Evolutionary conservation across 1,284 basidiomycete genomes (phyloP), one percentile per base, ranked within the genome.

Genomic region (Ustilago nuda): DNA sequence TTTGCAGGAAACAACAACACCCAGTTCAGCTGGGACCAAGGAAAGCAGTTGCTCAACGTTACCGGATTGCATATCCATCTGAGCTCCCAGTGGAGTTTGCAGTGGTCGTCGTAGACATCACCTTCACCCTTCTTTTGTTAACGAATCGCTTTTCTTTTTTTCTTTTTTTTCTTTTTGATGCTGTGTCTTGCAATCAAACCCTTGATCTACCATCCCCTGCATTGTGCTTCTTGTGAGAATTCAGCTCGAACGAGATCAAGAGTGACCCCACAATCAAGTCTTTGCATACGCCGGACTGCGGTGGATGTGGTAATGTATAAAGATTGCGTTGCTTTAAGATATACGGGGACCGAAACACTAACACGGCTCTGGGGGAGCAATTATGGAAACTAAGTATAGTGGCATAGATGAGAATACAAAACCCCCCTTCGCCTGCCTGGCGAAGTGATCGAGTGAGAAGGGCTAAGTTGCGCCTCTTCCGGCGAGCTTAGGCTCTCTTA

Each of bases 21-120:
- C 12, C 19, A 51, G 17, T 72, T 69, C 54, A 56, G 35, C 6
- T 84, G 73, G 68, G 67, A 78, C 8, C 43, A 52, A 1, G 32
- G 12, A 1, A 66, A 43, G 13, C n/a, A 61, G 15, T 39, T 73
- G 54, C 53, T 84, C 43, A 78, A 79, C 51, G 63, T 84, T 35
- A 73, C 68, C 12, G 62, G 56, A 15, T 23, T 82, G 13, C 32
- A 66, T 8, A 60, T 46, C 8, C 74, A 82, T 57, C 61, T 84
- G 9, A 79, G 62, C 51, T 11, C 9, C 17, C 7, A 63, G 4
- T 74, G 66, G 66, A 37, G 30, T 17, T 13, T 74, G 8, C 27
- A 15, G 51, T 48, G 52, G 39, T 74, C 62, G 72, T 68, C 71
- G 11, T 73, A 50, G 52, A 41, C 23, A 12, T 45, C 56, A 19